Conservation (phyloP, 306 rosid species). For the Rosa chinensis region DNA sequence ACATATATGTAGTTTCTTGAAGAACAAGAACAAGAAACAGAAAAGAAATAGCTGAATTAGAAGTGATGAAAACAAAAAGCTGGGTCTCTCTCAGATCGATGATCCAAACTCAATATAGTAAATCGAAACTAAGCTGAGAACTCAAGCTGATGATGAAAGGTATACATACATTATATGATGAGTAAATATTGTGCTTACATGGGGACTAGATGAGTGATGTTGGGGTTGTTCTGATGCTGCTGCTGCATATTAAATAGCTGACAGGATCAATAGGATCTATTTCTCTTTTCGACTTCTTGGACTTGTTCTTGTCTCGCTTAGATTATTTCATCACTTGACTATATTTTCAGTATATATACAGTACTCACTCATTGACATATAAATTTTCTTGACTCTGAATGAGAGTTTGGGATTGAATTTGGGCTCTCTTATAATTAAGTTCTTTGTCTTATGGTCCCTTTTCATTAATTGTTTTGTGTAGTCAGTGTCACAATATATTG, state of each 20-base stretch:
- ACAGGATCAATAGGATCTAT: constrained; percentile 44
- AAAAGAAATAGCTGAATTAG: not conserved
- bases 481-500: constrained; percentile 21
- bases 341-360: constrained; percentile 36
- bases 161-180: not conserved
- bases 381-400: constrained; percentile 21
- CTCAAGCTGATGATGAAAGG: not conserved
- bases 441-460: constrained; percentile 34
- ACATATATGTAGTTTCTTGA: not conserved
- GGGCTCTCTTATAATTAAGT: constrained; percentile 14
- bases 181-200: constrained; percentile 26
- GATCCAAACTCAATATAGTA: not conserved
- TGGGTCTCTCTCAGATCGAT: not conserved
- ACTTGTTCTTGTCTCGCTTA: constrained; percentile 44
- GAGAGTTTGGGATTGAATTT: not conserved
- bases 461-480: constrained; percentile 5
- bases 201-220: constrained; percentile 27
- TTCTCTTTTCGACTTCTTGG: constrained; percentile 31
- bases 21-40: not conserved
- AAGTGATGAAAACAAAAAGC: not conserved
- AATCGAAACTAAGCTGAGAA: not conserved
- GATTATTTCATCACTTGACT: constrained; percentile 9
- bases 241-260: constrained; percentile 11
- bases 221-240: constrained; percentile 17
- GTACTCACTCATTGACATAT: constrained; percentile 37